phyloP scores from a whole-genome alignment of 2,329 filamentous ascomycete species.

The Bimuria novae-zelandiae region DNA sequence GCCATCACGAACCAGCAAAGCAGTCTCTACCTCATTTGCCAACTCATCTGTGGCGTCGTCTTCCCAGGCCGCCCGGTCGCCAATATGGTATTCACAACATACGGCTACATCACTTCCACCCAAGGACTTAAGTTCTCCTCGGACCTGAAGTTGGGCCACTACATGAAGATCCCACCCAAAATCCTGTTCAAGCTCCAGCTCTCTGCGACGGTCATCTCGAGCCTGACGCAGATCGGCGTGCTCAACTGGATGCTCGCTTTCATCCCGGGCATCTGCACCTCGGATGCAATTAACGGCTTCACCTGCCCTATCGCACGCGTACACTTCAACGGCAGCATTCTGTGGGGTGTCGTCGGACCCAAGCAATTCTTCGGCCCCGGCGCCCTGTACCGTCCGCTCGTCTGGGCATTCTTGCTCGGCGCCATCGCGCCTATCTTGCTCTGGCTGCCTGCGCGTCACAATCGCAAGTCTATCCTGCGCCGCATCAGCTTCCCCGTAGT shows the following conservation, averaged over 20 bases:
- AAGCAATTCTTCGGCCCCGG: constrained; percentile 77
- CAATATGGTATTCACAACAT: constrained; percentile 93
- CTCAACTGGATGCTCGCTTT: constrained; percentile 89
- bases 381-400: constrained; percentile 74
- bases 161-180: constrained; percentile 85
- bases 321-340: constrained; percentile 87
- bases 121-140: constrained; percentile 89
- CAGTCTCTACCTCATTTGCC: constrained; percentile 84
- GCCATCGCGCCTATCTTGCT: constrained; percentile 74
- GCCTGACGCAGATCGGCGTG: constrained; percentile 79
- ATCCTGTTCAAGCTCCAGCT: constrained; percentile 80
- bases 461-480: constrained; percentile 65
- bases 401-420: constrained; percentile 82
- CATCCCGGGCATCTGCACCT: constrained; percentile 76
- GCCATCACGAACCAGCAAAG: constrained; percentile 89
- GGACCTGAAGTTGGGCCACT: constrained; percentile 84
- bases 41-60: constrained; percentile 78
- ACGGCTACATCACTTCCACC: constrained; percentile 85
- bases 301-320: constrained; percentile 85
- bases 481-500: constrained; percentile 83
- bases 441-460: constrained; percentile 69
- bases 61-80: constrained; percentile 86
- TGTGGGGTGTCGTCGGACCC: constrained; percentile 88
- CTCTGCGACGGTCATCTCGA: constrained; percentile 74
- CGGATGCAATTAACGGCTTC: constrained; percentile 81